phyloP scores from a whole-genome alignment of 1,284 basidiomycete species.

The Trichosporon asahii region DNA sequence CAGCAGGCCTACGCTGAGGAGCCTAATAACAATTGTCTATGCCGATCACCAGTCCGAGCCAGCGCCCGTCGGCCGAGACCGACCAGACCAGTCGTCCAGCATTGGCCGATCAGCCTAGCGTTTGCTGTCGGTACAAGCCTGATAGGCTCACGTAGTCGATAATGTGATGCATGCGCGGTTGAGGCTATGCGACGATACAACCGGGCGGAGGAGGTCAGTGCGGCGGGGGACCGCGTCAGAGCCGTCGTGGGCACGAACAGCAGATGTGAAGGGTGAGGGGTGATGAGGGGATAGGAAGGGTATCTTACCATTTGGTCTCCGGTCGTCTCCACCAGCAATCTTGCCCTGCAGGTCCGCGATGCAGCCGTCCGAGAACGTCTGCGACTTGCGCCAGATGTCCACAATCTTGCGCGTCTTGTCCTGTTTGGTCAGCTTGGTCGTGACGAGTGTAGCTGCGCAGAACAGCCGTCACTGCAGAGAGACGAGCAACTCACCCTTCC shows the following conservation, averaged over 20 bases:
- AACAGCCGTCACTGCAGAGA: no score
- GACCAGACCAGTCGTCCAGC: background rate
- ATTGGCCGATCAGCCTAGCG: background rate
- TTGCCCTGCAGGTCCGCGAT: slow-evolving; percentile 28
- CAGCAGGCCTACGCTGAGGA: background rate
- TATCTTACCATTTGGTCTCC: slow-evolving; percentile 24
- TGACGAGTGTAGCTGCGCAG: no score
- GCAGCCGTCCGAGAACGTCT: slow-evolving; percentile 68
- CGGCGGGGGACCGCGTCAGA: background rate
- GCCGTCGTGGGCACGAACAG: background rate
- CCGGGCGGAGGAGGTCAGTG: slow-evolving; percentile 11
- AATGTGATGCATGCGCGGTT: slow-evolving; percentile 11
- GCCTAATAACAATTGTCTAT: background rate
- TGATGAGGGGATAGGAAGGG: background rate
- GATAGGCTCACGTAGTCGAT: slow-evolving; percentile 6
- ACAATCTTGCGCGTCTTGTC: slow-evolving; percentile 91
- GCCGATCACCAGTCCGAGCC: background rate
- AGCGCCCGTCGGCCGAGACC: background rate
- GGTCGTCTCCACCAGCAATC: slow-evolving; percentile 8
- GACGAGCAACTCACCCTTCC: slow-evolving; percentile 68
- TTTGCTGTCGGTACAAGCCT: background rate
- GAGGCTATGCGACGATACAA: slow-evolving; percentile 10
- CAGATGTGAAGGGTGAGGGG: background rate
- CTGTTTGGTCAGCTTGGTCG: slow-evolving; percentile 56
- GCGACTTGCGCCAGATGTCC: slow-evolving; percentile 87